phyloP scores from a whole-genome alignment of 2,329 filamentous ascomycete species.

The Alternaria arbusti region DNA sequence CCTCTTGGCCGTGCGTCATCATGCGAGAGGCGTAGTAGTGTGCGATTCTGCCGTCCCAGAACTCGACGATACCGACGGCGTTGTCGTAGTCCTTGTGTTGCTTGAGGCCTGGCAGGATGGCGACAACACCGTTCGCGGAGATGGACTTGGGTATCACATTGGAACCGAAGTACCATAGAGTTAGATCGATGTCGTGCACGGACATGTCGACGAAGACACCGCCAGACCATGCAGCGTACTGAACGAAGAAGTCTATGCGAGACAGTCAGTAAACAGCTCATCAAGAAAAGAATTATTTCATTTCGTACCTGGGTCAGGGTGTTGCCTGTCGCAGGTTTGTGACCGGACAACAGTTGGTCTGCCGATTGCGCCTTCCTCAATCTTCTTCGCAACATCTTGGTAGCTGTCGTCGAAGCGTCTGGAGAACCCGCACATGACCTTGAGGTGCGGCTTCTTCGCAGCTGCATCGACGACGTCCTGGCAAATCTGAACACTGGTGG shows the following conservation, averaged over 20 bases:
- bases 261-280: background rate
- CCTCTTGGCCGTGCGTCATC: constrained; percentile 49
- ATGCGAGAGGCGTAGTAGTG: constrained; percentile 55
- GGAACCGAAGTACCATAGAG: constrained; percentile 51
- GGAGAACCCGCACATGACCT: constrained; percentile 55
- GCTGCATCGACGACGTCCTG: constrained; percentile 45
- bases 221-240: constrained; percentile 50
- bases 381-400: constrained; percentile 45
- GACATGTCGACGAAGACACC: constrained; percentile 55
- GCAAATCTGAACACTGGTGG: constrained; percentile 37
- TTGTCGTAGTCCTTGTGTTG: constrained; percentile 53
- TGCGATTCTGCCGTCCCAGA: constrained; percentile 53
- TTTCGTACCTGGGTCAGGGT: constrained; percentile 25
- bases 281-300: rapidly evolving
- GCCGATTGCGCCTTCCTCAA: constrained; percentile 48
- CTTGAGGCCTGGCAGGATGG: constrained; percentile 48
- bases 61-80: constrained; percentile 54
- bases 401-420: constrained; percentile 56
- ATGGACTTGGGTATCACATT: constrained; percentile 46
- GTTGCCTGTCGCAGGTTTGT: constrained; percentile 52
- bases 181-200: constrained; percentile 56
- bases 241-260: constrained; percentile 51
- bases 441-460: constrained; percentile 45
- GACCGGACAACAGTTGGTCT: constrained; percentile 50
- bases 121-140: constrained; percentile 45